Conservation (phyloP, 441 rosid genomes). For the Flueggea neowawraea region DNA sequence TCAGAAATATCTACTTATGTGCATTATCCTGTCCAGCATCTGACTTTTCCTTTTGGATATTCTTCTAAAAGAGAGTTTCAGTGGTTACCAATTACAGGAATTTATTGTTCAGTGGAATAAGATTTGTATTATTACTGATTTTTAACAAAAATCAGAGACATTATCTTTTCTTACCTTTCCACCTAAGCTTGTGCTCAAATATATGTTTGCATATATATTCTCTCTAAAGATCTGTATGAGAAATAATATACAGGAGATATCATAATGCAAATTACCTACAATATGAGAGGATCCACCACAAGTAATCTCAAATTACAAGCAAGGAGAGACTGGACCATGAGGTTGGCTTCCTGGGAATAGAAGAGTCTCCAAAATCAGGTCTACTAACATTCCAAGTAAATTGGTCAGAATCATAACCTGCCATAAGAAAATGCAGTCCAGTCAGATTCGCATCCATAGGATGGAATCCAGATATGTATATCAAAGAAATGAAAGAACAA, state of each 20-base stretch:
- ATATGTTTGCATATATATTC: not conserved
- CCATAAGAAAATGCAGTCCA: too few species aligned
- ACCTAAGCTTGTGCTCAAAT: slow-evolving; percentile 7
- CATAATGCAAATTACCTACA: slow-evolving; percentile 24
- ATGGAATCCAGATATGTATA: too few species aligned
- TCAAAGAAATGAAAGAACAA: too few species aligned
- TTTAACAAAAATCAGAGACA: not conserved
- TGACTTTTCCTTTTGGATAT: slow-evolving; percentile 5
- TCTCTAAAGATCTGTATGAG: not conserved
- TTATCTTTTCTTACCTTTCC: not conserved
- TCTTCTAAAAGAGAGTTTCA: slow-evolving; percentile 3
- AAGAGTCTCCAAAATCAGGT: too few species aligned
- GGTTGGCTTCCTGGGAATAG: slow-evolving; percentile 8
- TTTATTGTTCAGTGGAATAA: not conserved
- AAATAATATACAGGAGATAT: slow-evolving; percentile 1
- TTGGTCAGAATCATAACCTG: not conserved
- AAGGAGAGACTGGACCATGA: slow-evolving; percentile 9
- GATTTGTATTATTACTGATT: not conserved
- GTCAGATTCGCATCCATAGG: too few species aligned
- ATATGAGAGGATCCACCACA: slow-evolving; percentile 20
- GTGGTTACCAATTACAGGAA: slow-evolving; percentile 2
- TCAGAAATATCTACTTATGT: slow-evolving; percentile 3
- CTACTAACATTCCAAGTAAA: not conserved
- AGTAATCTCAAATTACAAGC: slow-evolving; percentile 20
- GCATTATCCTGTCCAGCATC: slow-evolving; percentile 19